A percentile compares a stretch with the other conserved stretches of the same genome.
Evolutionary conservation across 2,329 filamentous ascomycete species (phyloP).

Genomic region (Paramyrothecium sp.): DNA sequence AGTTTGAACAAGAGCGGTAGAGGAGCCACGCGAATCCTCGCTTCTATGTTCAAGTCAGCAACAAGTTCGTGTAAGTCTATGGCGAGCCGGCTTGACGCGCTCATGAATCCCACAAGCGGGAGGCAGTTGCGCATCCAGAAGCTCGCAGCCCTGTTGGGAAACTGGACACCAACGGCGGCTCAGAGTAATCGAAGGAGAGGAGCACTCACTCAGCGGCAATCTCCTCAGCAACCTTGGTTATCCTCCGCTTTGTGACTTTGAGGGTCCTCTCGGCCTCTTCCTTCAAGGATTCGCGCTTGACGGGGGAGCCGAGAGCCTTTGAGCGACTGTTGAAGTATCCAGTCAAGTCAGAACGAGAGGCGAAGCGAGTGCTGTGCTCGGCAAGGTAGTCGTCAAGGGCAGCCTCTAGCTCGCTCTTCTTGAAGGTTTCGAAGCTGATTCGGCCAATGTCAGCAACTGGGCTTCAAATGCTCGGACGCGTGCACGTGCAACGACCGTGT

Average conservation of each 20-base stretch:
- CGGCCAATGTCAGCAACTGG: slow-evolving; percentile 13
- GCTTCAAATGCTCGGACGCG: not conserved
- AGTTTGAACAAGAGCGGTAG: slow-evolving; percentile 47
- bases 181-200: not conserved
- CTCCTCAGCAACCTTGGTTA: slow-evolving; percentile 44
- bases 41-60: slow-evolving; percentile 19
- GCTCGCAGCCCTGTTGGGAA: not conserved
- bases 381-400: slow-evolving; percentile 72
- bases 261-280: slow-evolving; percentile 35
- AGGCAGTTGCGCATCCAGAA: slow-evolving; percentile 7
- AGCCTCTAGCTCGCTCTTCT: slow-evolving; percentile 77
- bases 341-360: slow-evolving; percentile 60
- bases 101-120: too few relatives aligned
- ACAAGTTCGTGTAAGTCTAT: slow-evolving; percentile 4
- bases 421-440: slow-evolving; percentile 64
- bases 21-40: slow-evolving; percentile 30
- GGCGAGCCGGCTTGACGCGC: too few relatives aligned
- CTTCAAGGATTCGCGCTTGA: slow-evolving; percentile 51
- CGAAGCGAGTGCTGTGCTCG: slow-evolving; percentile 64
- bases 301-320: slow-evolving; percentile 56
- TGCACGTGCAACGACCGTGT: not conserved
- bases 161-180: not conserved
- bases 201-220: slow-evolving; percentile 42
- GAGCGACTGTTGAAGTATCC: slow-evolving; percentile 75
- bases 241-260: slow-evolving; percentile 45